phyloP scores from a whole-genome alignment of 257 asterid genomes.

The Rhazya stricta region DNA sequence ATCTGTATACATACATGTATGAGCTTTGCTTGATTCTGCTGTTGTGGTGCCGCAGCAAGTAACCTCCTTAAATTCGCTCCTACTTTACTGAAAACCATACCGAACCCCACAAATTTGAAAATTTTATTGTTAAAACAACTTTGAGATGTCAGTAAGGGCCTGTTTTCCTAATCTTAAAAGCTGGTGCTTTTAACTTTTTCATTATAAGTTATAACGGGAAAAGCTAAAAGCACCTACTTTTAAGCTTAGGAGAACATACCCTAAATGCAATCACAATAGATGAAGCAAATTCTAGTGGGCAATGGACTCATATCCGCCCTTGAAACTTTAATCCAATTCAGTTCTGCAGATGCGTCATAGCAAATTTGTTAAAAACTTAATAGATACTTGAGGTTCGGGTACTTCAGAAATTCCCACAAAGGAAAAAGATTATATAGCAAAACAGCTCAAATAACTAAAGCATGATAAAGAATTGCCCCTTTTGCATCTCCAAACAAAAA shows the following conservation, averaged over 20 bases:
- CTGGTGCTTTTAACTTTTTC: too few relatives aligned
- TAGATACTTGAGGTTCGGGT: too few relatives aligned
- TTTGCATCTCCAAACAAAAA: slow-evolving; percentile 31
- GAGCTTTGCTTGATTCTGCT: slow-evolving; percentile 77
- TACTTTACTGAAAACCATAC: slow-evolving; percentile 75
- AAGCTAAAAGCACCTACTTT: too few relatives aligned
- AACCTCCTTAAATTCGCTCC: slow-evolving; percentile 83
- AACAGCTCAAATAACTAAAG: neutral
- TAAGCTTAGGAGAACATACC: too few relatives aligned
- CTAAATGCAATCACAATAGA: neutral
- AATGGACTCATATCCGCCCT: neutral
- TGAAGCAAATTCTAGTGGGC: neutral
- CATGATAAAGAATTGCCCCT: slow-evolving; percentile 32
- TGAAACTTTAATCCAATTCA: neutral
- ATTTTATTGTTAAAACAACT: neutral
- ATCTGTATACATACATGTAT: slow-evolving; percentile 56
- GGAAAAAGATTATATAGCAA: too few relatives aligned
- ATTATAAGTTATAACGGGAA: too few relatives aligned
- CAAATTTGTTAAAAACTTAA: neutral
- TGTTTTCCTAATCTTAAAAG: too few relatives aligned
- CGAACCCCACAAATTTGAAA: neutral
- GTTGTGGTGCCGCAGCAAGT: slow-evolving; percentile 74
- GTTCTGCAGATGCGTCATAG: neutral
- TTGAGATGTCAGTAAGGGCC: neutral
- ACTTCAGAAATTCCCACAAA: too few relatives aligned